These are phyloP conservation scores for Talaromyces sp. DNA, from an alignment of 2,329 filamentous ascomycete genomes.

Conservation along the genomic window DNA sequence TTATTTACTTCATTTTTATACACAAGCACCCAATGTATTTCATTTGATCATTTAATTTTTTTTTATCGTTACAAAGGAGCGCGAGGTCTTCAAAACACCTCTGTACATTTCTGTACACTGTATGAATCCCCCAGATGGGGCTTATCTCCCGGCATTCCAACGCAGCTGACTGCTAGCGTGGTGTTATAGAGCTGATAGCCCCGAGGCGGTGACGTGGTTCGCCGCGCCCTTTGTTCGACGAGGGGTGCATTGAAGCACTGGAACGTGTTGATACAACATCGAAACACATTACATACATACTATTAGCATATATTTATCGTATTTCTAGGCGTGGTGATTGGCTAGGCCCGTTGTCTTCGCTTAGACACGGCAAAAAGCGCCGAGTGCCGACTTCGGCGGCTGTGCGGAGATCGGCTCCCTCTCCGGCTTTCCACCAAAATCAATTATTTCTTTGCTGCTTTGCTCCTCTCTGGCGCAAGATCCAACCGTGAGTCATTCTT, in stretches of 20 bases:
- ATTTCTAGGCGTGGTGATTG: background rate
- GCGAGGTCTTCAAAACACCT: background rate
- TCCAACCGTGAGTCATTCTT: background rate
- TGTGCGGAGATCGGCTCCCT: background rate
- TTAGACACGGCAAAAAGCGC: background rate
- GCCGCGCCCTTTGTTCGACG: background rate
- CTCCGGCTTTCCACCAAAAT: background rate
- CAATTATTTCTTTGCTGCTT: background rate
- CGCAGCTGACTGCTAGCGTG: background rate
- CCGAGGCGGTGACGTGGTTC: background rate
- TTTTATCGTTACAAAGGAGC: background rate
- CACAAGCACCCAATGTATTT: background rate
- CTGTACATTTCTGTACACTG: background rate
- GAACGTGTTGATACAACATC: background rate
- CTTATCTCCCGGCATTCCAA: background rate
- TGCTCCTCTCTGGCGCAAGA: background rate
- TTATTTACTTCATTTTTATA: background rate
- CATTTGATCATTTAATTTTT: background rate
- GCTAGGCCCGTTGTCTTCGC: background rate
- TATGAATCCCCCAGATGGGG: background rate
- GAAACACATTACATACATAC: background rate
- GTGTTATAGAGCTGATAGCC: background rate
- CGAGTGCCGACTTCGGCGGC: background rate
- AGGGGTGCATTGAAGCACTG: background rate
- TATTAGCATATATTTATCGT: background rate